Evolutionary conservation across 176 grass and related monocot genomes (phyloP).

Genomic region (Pontederia paniculata): DNA sequence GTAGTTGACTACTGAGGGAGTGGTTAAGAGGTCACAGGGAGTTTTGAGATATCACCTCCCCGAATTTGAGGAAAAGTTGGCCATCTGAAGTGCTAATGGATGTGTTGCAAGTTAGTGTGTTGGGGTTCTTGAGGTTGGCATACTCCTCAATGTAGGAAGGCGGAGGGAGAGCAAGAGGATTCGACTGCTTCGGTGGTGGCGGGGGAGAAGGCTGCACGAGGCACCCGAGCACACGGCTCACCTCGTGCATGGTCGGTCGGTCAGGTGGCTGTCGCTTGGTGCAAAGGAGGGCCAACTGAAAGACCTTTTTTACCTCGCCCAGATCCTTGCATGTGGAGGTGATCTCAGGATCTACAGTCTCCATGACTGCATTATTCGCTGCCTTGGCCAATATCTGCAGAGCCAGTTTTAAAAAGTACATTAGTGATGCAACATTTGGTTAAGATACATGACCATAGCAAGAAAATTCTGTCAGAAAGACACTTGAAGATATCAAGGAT

Average conservation of each 20-base stretch:
- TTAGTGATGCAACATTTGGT: background rate
- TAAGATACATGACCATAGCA: too few species aligned
- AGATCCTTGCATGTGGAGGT: slow-evolving; percentile 61
- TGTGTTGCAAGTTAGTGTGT: slow-evolving; percentile 23
- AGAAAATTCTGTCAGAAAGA: too few species aligned
- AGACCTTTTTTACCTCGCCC: slow-evolving; percentile 61
- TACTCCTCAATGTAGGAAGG: slow-evolving; percentile 67
- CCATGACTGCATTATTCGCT: slow-evolving; percentile 71
- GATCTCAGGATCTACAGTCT: slow-evolving; percentile 62
- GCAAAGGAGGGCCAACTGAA: slow-evolving; percentile 84
- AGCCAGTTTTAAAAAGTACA: background rate
- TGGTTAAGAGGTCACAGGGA: slow-evolving; percentile 27
- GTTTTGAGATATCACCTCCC: slow-evolving; percentile 73
- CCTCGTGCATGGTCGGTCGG: slow-evolving; percentile 90
- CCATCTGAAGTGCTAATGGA: slow-evolving; percentile 60
- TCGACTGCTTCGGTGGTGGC: slow-evolving; percentile 24
- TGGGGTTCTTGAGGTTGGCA: slow-evolving; percentile 37
- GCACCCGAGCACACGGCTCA: slow-evolving; percentile 47
- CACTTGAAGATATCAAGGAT: too few species aligned
- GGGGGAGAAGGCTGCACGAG: slow-evolving; percentile 30
- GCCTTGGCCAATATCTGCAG: slow-evolving; percentile 65
- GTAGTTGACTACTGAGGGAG: background rate
- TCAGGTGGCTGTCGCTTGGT: slow-evolving; percentile 65
- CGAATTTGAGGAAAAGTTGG: slow-evolving; percentile 88
- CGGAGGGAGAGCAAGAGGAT: slow-evolving; percentile 7